Percentiles rank a stretch among this genome's conserved stretches.
Conservation (phyloP, 768 basidiomycete species). For the Hebeloma cylindrosporum region DNA sequence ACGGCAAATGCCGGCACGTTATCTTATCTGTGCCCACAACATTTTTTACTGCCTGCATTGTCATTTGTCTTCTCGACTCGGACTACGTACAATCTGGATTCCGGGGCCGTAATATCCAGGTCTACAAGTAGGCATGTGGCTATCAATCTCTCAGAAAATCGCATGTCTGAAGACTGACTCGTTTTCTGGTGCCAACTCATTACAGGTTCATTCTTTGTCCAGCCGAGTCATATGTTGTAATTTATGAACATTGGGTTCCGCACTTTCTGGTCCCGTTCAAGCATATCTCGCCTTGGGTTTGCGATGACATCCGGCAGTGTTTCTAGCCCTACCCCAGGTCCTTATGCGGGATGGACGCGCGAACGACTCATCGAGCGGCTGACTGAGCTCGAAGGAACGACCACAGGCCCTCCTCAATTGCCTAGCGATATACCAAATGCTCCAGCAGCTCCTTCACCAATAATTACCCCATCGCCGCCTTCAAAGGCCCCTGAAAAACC, state of each 20-base stretch:
- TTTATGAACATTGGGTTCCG: slow-evolving; percentile 21
- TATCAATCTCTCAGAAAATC: too few relatives aligned
- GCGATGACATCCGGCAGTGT: slow-evolving; percentile 19
- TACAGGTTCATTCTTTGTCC: too few relatives aligned
- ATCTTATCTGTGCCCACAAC: too few relatives aligned
- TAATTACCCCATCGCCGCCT: slow-evolving; percentile 20
- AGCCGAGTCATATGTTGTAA: slow-evolving; percentile 3
- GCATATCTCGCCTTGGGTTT: slow-evolving; percentile 18
- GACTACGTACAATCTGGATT: too few relatives aligned
- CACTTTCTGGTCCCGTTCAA: slow-evolving; percentile 17
- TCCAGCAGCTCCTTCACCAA: background rate
- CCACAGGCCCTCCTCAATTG: slow-evolving; percentile 10
- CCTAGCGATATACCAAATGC: background rate
- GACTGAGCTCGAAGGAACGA: slow-evolving; percentile 49
- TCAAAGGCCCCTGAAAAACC: slow-evolving; percentile 23
- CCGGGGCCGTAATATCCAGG: too few relatives aligned
- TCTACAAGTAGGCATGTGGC: too few relatives aligned
- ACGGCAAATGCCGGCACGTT: too few relatives aligned
- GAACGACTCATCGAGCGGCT: slow-evolving; percentile 73
- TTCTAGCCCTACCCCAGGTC: slow-evolving; percentile 31
- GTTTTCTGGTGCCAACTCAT: too few relatives aligned
- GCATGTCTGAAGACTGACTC: too few relatives aligned
- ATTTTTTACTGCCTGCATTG: too few relatives aligned
- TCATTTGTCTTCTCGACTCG: too few relatives aligned
- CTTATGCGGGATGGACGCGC: slow-evolving; percentile 41